These are phyloP conservation scores for Leishmania lainsoni DNA, from an alignment of 208 protist species.

Conservation along the genomic window DNA sequence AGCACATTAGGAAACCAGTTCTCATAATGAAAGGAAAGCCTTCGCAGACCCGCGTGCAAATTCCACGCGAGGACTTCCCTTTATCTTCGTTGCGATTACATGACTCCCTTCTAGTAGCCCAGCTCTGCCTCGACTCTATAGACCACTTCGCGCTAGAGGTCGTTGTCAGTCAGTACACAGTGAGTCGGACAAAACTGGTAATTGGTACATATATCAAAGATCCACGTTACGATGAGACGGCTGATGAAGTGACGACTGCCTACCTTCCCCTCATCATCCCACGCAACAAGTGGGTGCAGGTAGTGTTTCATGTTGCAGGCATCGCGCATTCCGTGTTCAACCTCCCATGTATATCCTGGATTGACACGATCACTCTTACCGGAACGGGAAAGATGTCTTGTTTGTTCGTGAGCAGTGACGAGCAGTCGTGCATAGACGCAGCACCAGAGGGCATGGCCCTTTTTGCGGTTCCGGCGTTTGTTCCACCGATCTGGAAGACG, in stretches of 20 bases:
- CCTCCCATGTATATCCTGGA: slow-evolving; percentile 56
- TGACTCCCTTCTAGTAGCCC: slow-evolving; percentile 55
- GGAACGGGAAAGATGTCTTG: slow-evolving; percentile 52
- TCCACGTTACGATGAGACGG: slow-evolving; percentile 36
- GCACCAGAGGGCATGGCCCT: slow-evolving; percentile 69
- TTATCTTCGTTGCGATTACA: slow-evolving; percentile 48
- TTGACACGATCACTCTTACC: slow-evolving; percentile 64
- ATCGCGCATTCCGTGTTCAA: slow-evolving; percentile 68
- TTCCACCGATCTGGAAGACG: slow-evolving; percentile 75
- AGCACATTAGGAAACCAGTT: slow-evolving; percentile 37
- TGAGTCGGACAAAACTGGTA: slow-evolving; percentile 61
- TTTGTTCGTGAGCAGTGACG: slow-evolving; percentile 61
- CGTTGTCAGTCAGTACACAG: slow-evolving; percentile 40
- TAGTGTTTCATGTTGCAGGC: slow-evolving; percentile 79
- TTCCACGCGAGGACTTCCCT: slow-evolving; percentile 67
- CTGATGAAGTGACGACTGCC: slow-evolving; percentile 39
- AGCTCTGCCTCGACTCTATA: slow-evolving; percentile 49
- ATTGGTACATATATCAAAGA: slow-evolving; percentile 69
- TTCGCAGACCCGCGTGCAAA: slow-evolving; percentile 48
- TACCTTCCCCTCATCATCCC: slow-evolving; percentile 80
- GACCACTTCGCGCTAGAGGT: slow-evolving; percentile 79
- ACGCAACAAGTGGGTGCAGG: slow-evolving; percentile 82
- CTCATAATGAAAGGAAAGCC: slow-evolving; percentile 61
- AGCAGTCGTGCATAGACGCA: slow-evolving; percentile 69
- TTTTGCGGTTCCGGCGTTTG: slow-evolving; percentile 85